Base-by-base conservation (phyloP, 2,329 filamentous ascomycete genomes). In the Trichoderma hamatum region DNA sequence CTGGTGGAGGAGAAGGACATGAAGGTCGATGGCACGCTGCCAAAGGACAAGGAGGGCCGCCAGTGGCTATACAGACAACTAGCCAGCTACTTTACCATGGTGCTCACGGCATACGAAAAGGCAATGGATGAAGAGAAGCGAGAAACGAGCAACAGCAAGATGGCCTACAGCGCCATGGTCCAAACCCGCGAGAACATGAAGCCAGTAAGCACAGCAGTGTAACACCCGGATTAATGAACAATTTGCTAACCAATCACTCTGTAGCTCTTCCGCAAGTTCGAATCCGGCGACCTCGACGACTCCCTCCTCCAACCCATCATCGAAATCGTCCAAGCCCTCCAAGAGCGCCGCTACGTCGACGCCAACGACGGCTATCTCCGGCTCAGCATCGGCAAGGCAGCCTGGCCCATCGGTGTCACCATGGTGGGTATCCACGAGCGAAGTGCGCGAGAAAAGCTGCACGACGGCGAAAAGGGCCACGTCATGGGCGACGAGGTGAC, bases 351-450 rank as follows among this genome's bases (percentile, higher is more conserved):
- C 72, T 99, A 99, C 77, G 95, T 99, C 58, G 92, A 97, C 80
- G 96, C 96, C 39, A 98, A 98, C 78, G 93, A 99, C 78, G 94
- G 93, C 0, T 99, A 99, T 79, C 84, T 99, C 70, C 87, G 93
- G 65, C 84, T 99, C 67, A 97, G 93, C 78, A 99, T 99, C 76
- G 94, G 94, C 72, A 97, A 97, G 82, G 94, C 94, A 73, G 96
- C 96, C 19, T 99, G 96, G 96, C 96, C 96, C 28, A 99, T 99
- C 76, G 96, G 96, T 81, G 96, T 99, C 49, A 99, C 96, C 79
- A 99, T 98, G 96, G 96, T 99, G 76, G 96, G 96, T 84, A 99
- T 99, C 75, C 96, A 99, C 87, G 96, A 98, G 84, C 89, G 96
- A 77, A 96, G 92, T 73, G 95, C 96, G 24, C 88, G 96, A 72